Conservation (phyloP, 1,284 basidiomycete species). For the Moesziomyces sp. region DNA sequence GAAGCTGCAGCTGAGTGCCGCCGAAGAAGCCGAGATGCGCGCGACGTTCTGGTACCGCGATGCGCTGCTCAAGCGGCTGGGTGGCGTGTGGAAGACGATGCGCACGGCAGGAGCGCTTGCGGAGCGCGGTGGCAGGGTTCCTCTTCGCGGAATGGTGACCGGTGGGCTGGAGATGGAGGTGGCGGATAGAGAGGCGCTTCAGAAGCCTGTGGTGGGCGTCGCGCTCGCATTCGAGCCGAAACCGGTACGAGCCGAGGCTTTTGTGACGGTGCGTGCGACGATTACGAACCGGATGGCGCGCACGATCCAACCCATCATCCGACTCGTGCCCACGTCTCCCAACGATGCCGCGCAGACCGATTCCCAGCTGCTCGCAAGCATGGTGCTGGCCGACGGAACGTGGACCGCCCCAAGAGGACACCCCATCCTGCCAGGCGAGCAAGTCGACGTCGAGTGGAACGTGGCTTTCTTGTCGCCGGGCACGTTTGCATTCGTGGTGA, state of each 20-base stretch:
- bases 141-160: constrained; percentile 12
- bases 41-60: constrained; percentile 95
- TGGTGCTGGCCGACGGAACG: constrained; percentile 28
- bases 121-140: constrained; percentile 4
- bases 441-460: constrained; percentile 5
- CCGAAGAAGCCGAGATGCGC: constrained; percentile 75
- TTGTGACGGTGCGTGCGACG: constrained; percentile 6
- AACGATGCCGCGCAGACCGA: neutral
- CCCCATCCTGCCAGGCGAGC: constrained; percentile 1
- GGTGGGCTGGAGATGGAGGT: constrained; percentile 13
- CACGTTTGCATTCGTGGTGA: constrained; percentile 22
- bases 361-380: constrained; percentile 6
- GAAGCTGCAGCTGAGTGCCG: constrained; percentile 75
- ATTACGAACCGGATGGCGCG: constrained; percentile 22
- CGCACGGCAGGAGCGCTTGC: constrained; percentile 6
- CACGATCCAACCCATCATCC: constrained; percentile 23
- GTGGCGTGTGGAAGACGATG: constrained; percentile 78
- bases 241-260: constrained; percentile 15
- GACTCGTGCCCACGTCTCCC: constrained; percentile 31
- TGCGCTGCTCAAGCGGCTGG: constrained; percentile 77
- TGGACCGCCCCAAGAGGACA: neutral
- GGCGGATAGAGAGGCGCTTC: constrained; percentile 3
- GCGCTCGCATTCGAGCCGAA: constrained; percentile 2
- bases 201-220: constrained; percentile 18
- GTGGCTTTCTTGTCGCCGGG: constrained; percentile 31